These are phyloP conservation scores for Hanseniaspora occidentalis DNA, from an alignment of 805 yeast species.

Conservation along the genomic window DNA sequence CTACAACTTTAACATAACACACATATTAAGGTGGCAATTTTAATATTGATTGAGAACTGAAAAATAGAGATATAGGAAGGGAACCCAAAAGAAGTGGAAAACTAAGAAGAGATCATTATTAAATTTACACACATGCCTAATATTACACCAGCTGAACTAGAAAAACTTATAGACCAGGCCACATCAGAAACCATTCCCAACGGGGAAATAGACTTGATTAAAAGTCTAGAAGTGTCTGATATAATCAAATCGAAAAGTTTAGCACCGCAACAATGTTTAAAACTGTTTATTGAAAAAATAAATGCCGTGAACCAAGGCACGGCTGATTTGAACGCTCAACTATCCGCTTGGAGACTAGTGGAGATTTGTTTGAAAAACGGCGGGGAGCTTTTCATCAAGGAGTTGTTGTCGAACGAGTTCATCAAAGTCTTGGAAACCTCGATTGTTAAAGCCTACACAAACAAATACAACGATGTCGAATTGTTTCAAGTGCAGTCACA, in stretches of 20 bases:
- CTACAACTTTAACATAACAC: too few relatives aligned
- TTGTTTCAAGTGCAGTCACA: slow-evolving; percentile 2
- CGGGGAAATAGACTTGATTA: slow-evolving; percentile 58
- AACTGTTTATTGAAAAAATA: slow-evolving; percentile 66
- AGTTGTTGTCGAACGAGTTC: slow-evolving; percentile 73
- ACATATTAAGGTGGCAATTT: too few relatives aligned
- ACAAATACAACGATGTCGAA: slow-evolving; percentile 1
- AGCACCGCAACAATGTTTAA: slow-evolving; percentile 71
- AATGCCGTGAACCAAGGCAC: slow-evolving; percentile 29
- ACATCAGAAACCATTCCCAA: slow-evolving; percentile 85
- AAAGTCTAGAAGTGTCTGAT: slow-evolving; percentile 67
- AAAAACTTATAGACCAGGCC: slow-evolving; percentile 56
- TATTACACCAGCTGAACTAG: slow-evolving; percentile 30
- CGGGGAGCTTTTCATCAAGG: slow-evolving; percentile 72
- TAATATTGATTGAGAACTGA: too few relatives aligned
- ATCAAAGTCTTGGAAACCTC: slow-evolving; percentile 57
- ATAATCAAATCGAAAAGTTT: slow-evolving; percentile 70
- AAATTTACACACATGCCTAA: slow-evolving; percentile 15
- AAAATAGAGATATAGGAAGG: too few relatives aligned
- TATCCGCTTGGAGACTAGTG: slow-evolving; percentile 59
- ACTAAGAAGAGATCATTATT: too few relatives aligned
- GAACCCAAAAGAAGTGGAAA: too few relatives aligned
- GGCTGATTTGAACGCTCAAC: slow-evolving; percentile 65
- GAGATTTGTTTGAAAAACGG: slow-evolving; percentile 90
- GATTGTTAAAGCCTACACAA: slow-evolving; percentile 19